Evolutionary conservation across 306 rosid genomes (phyloP).

Genomic region (Dryas drummondii): DNA sequence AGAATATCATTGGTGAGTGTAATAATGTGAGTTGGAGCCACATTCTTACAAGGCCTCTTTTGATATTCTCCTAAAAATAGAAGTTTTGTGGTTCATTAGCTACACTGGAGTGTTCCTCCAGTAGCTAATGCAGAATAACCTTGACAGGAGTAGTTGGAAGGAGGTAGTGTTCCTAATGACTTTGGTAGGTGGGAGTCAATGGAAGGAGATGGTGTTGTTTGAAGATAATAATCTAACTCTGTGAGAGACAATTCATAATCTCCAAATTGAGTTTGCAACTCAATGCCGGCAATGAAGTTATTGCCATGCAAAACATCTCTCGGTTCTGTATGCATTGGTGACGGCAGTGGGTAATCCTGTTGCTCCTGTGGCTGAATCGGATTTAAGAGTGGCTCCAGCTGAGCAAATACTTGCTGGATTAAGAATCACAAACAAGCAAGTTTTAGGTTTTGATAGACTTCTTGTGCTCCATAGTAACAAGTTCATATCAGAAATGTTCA

Average conservation of each 20-base stretch:
- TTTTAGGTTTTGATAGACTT: conserved; percentile 16
- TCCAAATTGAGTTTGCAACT: background rate
- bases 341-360: background rate
- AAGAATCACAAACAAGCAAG: conserved; percentile 15
- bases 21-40: too few relatives aligned
- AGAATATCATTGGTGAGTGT: too few relatives aligned
- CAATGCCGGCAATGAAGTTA: conserved; percentile 14
- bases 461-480: background rate
- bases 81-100: conserved; percentile 11
- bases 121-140: conserved; percentile 22
- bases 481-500: background rate
- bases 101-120: conserved; percentile 23
- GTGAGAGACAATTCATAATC: conserved; percentile 15
- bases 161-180: background rate
- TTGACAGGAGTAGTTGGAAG: conserved; percentile 8
- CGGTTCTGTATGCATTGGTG: background rate
- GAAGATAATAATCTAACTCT: background rate
- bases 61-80: conserved; percentile 19
- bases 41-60: conserved; percentile 5
- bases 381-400: too few relatives aligned
- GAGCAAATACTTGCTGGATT: conserved; percentile 10
- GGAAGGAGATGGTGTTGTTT: background rate
- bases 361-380: too few relatives aligned
- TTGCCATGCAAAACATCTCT: background rate
- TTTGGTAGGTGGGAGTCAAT: background rate